phyloP scores from a whole-genome alignment of 75 land plant genomes.

The Pseudotsuga menziesii region DNA sequence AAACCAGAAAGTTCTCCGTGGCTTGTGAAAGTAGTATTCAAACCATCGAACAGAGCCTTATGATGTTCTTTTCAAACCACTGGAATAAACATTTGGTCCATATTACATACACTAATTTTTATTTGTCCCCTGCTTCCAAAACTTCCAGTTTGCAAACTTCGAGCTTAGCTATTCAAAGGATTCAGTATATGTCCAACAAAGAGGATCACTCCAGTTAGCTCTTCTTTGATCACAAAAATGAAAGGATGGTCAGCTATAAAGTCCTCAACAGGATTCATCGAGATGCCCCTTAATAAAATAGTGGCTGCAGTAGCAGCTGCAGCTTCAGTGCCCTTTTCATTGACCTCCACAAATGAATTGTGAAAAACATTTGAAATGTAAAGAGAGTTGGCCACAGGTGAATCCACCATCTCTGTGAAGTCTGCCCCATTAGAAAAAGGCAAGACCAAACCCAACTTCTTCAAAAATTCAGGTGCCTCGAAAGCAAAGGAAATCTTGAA shows the following conservation, averaged over 20 bases:
- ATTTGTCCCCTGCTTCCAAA: background rate
- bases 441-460: constrained; percentile 50
- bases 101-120: background rate
- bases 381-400: constrained; percentile 28
- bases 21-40: background rate
- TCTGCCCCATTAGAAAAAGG: constrained; percentile 63
- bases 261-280: constrained; percentile 27
- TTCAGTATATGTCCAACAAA: constrained; percentile 73
- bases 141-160: background rate
- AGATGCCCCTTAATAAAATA: constrained; percentile 59
- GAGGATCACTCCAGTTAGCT: constrained; percentile 61
- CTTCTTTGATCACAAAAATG: constrained; percentile 70
- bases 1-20: background rate
- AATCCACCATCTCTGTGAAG: constrained; percentile 74
- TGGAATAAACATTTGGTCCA: background rate
- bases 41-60: too few species aligned
- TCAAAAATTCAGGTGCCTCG: constrained; percentile 58
- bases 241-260: constrained; percentile 95
- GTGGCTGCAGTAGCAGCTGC: constrained; percentile 96
- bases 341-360: constrained; percentile 81
- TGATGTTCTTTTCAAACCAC: background rate
- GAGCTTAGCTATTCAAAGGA: constrained; percentile 25
- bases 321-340: constrained; percentile 94
- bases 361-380: constrained; percentile 70
- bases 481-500: constrained; percentile 70